A percentile compares a stretch with the other conserved stretches of the same genome.
Evolutionary conservation across 148 eudicot genomes (phyloP).

Genomic region (Amaranthus palmeri): DNA sequence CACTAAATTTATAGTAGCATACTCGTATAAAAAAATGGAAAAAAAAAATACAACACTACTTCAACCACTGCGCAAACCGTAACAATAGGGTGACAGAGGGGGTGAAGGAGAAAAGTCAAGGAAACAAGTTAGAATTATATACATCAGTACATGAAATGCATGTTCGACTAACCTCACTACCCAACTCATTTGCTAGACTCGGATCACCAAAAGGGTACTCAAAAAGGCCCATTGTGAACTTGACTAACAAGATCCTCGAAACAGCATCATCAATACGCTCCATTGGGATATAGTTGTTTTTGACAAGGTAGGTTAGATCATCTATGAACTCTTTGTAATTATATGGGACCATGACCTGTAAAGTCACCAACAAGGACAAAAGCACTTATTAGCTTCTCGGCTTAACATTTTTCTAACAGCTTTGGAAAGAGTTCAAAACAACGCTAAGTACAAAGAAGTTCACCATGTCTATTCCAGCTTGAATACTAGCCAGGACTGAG

Average conservation of each 20-base stretch:
- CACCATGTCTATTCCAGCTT: conserved; percentile 96
- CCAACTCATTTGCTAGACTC: conserved; percentile 57
- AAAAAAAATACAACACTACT: background rate
- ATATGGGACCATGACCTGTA: conserved; percentile 81
- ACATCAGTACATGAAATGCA: background rate
- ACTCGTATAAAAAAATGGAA: background rate
- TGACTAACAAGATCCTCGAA: conserved; percentile 65
- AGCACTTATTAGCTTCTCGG: background rate
- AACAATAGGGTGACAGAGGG: background rate
- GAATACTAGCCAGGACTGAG: conserved; percentile 64
- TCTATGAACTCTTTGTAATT: conserved; percentile 58
- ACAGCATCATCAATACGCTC: conserved; percentile 89
- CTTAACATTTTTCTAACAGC: background rate
- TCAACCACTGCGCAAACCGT: background rate
- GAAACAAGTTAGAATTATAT: background rate
- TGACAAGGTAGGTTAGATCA: conserved; percentile 60
- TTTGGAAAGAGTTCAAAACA: background rate
- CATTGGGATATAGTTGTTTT: conserved; percentile 59
- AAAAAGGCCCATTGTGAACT: conserved; percentile 81
- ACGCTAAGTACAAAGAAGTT: conserved; percentile 14
- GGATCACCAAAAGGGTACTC: conserved; percentile 80
- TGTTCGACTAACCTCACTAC: conserved; percentile 54
- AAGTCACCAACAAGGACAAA: background rate
- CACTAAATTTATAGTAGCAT: background rate
- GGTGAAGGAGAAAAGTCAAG: background rate